These are phyloP conservation scores for Macrolepiota fuliginosa DNA, from an alignment of 768 basidiomycete species.

Conservation along the genomic window DNA sequence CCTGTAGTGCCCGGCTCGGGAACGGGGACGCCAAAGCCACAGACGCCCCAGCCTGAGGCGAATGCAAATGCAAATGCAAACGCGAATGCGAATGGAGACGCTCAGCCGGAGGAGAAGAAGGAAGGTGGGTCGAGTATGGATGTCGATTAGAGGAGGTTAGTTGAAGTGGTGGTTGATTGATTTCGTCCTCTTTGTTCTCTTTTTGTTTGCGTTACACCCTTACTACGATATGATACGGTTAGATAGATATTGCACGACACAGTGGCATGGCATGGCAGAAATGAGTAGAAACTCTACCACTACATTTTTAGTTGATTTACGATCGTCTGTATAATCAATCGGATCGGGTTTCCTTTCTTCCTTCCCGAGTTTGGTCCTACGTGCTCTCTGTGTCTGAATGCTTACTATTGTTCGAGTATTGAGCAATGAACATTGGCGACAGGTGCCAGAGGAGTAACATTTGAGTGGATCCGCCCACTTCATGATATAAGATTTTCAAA, in stretches of 20 bases:
- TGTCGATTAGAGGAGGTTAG: constrained; percentile 54
- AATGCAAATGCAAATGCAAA: neutral
- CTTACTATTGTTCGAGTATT: no score
- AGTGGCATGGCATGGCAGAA: neutral
- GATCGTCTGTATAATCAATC: neutral
- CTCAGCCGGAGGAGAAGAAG: constrained; percentile 27
- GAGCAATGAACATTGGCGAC: no score
- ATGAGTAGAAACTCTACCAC: neutral
- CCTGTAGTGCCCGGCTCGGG: constrained; percentile 45
- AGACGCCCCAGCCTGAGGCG: constrained; percentile 32
- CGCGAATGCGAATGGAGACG: neutral
- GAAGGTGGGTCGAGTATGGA: constrained; percentile 72
- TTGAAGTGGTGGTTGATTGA: neutral
- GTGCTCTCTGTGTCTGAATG: no score
- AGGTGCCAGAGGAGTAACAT: no score
- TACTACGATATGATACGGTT: neutral
- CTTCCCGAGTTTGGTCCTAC: neutral
- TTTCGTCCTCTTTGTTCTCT: neutral
- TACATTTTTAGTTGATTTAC: neutral
- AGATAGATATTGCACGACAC: neutral
- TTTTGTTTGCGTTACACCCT: neutral
- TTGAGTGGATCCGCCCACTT: no score
- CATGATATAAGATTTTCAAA: no score
- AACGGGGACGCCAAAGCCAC: constrained; percentile 69
- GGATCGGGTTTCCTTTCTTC: neutral